These are phyloP conservation scores for Suillus paluster DNA, from an alignment of 768 basidiomycete species.

Conservation along the genomic window DNA sequence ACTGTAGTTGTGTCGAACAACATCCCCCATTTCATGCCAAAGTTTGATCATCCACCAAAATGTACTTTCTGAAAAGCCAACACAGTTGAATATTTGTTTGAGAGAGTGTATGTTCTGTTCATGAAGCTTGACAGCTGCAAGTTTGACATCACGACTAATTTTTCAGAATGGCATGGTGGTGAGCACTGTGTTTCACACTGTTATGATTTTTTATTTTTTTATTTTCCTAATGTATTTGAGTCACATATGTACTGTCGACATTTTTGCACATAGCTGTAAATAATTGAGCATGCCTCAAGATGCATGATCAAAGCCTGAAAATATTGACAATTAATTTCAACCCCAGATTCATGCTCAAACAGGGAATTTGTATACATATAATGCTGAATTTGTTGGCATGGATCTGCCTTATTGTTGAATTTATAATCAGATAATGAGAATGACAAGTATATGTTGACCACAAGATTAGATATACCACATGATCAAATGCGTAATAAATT, in stretches of 20 bases:
- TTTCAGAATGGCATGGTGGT: neutral
- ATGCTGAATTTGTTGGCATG: too few relatives aligned
- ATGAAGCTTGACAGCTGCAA: constrained; percentile 4
- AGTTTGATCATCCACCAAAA: constrained; percentile 25
- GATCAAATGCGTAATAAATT: too few relatives aligned
- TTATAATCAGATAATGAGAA: too few relatives aligned
- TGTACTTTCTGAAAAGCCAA: constrained; percentile 26
- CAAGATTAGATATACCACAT: too few relatives aligned
- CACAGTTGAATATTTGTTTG: constrained; percentile 27
- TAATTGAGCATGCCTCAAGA: too few relatives aligned
- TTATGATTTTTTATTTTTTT: neutral
- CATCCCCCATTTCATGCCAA: constrained; percentile 16
- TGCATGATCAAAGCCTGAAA: too few relatives aligned
- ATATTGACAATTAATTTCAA: too few relatives aligned
- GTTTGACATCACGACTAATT: constrained; percentile 4
- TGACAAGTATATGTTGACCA: too few relatives aligned
- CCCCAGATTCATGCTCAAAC: too few relatives aligned
- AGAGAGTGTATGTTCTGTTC: constrained; percentile 1
- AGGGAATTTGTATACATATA: too few relatives aligned
- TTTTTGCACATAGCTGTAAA: neutral
- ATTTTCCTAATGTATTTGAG: neutral
- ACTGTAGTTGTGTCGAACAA: constrained; percentile 6
- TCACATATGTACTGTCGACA: neutral
- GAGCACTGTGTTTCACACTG: neutral
- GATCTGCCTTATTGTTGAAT: too few relatives aligned